Conservation (phyloP, 192 early-diverging fungal genomes). For the Backusella tarrabulga region DNA sequence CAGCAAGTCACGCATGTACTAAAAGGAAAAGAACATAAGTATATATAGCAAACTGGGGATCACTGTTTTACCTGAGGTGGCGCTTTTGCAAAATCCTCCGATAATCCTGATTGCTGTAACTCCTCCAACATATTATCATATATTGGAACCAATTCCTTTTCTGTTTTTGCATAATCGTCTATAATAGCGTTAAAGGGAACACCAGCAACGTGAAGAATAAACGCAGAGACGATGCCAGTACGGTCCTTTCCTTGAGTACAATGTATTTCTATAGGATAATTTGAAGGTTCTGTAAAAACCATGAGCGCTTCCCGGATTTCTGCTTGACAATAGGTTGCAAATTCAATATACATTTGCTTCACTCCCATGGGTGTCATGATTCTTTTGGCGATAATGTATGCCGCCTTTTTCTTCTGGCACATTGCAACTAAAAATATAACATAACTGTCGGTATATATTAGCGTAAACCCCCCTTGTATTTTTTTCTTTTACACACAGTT, state of each 20-base stretch:
- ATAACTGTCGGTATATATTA: slow-evolving; percentile 8
- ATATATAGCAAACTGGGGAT: not conserved
- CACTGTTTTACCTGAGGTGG: slow-evolving; percentile 40
- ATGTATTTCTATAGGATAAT: slow-evolving; percentile 61
- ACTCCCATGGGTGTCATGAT: slow-evolving; percentile 39
- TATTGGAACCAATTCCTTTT: slow-evolving; percentile 40
- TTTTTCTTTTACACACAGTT: slow-evolving; percentile 21
- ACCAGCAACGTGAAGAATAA: slow-evolving; percentile 48
- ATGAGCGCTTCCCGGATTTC: slow-evolving; percentile 46
- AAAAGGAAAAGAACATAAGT: not conserved
- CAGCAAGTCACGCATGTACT: slow-evolving; percentile 25
- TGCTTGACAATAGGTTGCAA: slow-evolving; percentile 32
- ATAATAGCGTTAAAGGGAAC: slow-evolving; percentile 56
- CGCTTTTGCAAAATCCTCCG: slow-evolving; percentile 48
- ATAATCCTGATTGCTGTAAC: slow-evolving; percentile 52
- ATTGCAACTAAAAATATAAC: slow-evolving; percentile 29
- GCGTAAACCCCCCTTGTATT: not conserved
- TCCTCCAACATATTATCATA: slow-evolving; percentile 47
- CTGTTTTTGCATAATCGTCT: slow-evolving; percentile 53
- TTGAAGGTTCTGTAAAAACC: slow-evolving; percentile 51
- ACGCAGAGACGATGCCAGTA: slow-evolving; percentile 58
- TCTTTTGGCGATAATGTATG: slow-evolving; percentile 27
- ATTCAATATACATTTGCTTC: slow-evolving; percentile 40
- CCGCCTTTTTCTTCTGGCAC: slow-evolving; percentile 21
- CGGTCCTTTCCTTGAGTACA: slow-evolving; percentile 71